Evolutionary conservation across 495 filamentous ascomycete genomes (phyloP).

Genomic region (Xeromyces bisporus): DNA sequence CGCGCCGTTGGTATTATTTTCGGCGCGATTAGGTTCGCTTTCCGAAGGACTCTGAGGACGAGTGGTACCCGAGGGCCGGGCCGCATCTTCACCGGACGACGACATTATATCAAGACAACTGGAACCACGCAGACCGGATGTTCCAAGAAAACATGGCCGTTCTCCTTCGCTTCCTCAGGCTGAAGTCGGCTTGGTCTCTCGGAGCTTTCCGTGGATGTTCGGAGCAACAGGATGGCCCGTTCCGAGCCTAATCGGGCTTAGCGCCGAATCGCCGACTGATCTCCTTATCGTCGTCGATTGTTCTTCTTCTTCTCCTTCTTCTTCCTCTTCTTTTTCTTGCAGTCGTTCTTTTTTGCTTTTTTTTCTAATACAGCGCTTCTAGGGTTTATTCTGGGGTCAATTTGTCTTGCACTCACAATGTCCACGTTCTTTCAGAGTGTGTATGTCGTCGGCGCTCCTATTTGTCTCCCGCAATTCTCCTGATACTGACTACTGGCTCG

Average conservation of each 20-base stretch:
- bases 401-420: slow-evolving; percentile 30
- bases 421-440: slow-evolving; percentile 66
- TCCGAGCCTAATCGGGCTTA: slow-evolving; percentile 10
- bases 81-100: slow-evolving; percentile 26
- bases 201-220: background rate
- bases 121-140: too few relatives aligned
- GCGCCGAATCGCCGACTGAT: too few relatives aligned
- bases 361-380: slow-evolving; percentile 3
- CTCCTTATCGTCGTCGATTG: slow-evolving; percentile 6
- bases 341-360: slow-evolving; percentile 1
- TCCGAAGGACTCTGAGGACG: slow-evolving; percentile 15
- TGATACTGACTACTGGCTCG: slow-evolving; percentile 16
- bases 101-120: slow-evolving; percentile 15
- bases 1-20: too few relatives aligned
- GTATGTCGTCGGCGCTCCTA: slow-evolving; percentile 33
- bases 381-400: background rate
- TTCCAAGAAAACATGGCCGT: too few relatives aligned
- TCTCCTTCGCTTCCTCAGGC: too few relatives aligned
- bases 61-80: slow-evolving; percentile 21
- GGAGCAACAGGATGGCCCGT: slow-evolving; percentile 5
- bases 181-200: too few relatives aligned
- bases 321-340: slow-evolving; percentile 8
- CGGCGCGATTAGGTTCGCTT: slow-evolving; percentile 13
- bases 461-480: slow-evolving; percentile 5
- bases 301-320: slow-evolving; percentile 1